These are phyloP conservation scores for Rhizophagus clarus DNA, from an alignment of 192 early-diverging fungal genomes.

Conservation along the genomic window DNA sequence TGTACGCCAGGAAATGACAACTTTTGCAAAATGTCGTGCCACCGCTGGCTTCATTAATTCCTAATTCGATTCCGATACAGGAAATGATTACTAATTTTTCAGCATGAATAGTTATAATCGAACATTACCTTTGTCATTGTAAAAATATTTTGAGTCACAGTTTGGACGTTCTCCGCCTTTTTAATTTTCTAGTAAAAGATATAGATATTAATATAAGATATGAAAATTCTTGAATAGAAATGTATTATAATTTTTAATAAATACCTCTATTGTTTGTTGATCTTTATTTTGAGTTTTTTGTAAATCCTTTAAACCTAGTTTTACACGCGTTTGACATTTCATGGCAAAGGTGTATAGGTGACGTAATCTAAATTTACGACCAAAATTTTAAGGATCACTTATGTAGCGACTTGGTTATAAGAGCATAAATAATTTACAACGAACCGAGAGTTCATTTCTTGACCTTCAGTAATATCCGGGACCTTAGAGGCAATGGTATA, in stretches of 20 bases:
- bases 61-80: background rate
- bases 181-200: constrained; percentile 17
- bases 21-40: background rate
- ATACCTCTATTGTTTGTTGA: constrained; percentile 15
- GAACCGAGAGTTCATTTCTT: constrained; percentile 19
- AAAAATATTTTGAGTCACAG: constrained; percentile 20
- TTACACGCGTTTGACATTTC: constrained; percentile 6
- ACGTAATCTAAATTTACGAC: background rate
- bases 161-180: constrained; percentile 8
- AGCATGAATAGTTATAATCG: background rate
- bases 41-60: constrained; percentile 22
- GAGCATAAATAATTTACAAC: background rate
- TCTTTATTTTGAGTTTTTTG: constrained; percentile 13
- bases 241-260: background rate
- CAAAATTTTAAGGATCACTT: too few relatives aligned
- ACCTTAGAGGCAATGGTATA: constrained; percentile 22
- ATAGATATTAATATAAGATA: background rate
- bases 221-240: too few relatives aligned
- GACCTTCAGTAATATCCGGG: background rate
- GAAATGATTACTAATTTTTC: background rate
- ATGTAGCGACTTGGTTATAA: background rate
- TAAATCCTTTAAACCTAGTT: constrained; percentile 24
- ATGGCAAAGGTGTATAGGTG: constrained; percentile 2
- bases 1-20: constrained; percentile 13
- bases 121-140: constrained; percentile 24